Base-by-base conservation (phyloP, 495 filamentous ascomycete genomes). In the Xylaria longipes region DNA sequence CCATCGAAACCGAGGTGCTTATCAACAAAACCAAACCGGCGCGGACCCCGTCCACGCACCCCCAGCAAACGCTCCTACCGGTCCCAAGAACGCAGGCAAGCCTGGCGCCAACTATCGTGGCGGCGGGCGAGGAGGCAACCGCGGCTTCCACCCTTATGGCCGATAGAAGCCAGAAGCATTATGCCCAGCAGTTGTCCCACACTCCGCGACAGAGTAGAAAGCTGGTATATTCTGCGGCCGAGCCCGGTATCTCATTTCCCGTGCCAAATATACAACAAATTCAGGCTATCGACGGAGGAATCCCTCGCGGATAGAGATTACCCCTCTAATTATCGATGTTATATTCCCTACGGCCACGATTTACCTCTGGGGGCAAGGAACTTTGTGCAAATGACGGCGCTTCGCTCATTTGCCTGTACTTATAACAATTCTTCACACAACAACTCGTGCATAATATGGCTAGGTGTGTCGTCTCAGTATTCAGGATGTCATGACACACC, bases 91-190 rank as follows among this genome's bases (percentile, higher is more conserved):
- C 76, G 93, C 95, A 29, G 94, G 95, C 29, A 92, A 92, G 79
- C 95, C 96, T 0, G 95, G 95, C 8, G 93, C 94, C 1, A 98
- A 98, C 80, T 98, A 97, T 82, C 89, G 96, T 39, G 97, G 96
- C 35, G 96, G 97, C 39, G 94, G 95, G n/a, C 85, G 94, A 69
- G 93, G 94, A 66, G 90, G 87, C 5, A 84, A 82, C 43, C 82
- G 91, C 27, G 91, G 93, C 6, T 97, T 90, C 82, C 94, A 97
- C 82, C 94, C 94, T 48, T 97, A 97, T 80, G 82, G 77, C 20
- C 76, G 77, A 45, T 79, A 77, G 64, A 15, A 27, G 22, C 64
- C 64, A 43, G 54, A 46, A 48, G 20, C 22, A 7, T 11, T 20
- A 29, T 9, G 20, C 48, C 1, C 41, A 1, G 58, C 14, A 41